Evolutionary conservation across 768 basidiomycete species (phyloP).

Genomic region (Polyporus arcularius): DNA sequence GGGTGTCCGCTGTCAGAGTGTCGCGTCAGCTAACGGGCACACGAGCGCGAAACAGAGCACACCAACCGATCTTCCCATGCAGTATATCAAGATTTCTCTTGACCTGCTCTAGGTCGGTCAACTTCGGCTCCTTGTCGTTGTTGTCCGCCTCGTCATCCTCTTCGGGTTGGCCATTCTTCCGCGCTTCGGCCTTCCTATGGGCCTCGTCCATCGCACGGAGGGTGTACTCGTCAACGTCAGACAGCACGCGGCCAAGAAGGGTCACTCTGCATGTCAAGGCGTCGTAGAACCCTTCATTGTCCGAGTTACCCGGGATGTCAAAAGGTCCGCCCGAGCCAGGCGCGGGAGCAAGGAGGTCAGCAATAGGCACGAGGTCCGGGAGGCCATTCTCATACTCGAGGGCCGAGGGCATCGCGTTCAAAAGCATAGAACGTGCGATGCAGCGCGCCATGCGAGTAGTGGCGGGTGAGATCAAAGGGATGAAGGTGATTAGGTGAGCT

Average conservation of each 20-base stretch:
- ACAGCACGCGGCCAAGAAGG: slow-evolving; percentile 60
- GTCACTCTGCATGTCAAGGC: slow-evolving; percentile 55
- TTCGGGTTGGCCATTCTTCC: slow-evolving; percentile 21
- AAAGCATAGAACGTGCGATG: slow-evolving; percentile 53
- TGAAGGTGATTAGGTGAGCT: slow-evolving; percentile 48
- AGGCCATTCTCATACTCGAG: slow-evolving; percentile 26
- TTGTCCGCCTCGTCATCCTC: slow-evolving; percentile 1
- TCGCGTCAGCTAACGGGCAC: neutral
- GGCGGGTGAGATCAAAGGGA: slow-evolving; percentile 51
- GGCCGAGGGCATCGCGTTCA: neutral
- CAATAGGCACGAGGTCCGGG: slow-evolving; percentile 53
- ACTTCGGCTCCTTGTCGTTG: neutral
- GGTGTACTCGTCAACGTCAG: slow-evolving; percentile 60
- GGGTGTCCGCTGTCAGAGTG: slow-evolving; percentile 57
- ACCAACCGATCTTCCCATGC: slow-evolving; percentile 65
- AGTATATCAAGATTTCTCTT: slow-evolving; percentile 48
- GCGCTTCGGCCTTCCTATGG: slow-evolving; percentile 35
- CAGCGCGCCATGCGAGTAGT: slow-evolving; percentile 58
- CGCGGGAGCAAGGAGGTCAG: slow-evolving; percentile 50
- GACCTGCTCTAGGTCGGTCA: slow-evolving; percentile 45
- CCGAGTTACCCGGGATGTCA: slow-evolving; percentile 47
- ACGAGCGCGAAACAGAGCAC: neutral
- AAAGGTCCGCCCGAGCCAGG: slow-evolving; percentile 48
- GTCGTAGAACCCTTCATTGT: slow-evolving; percentile 57
- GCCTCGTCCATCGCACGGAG: slow-evolving; percentile 23